Base-by-base conservation (phyloP, 164 flowering plant species). In the Piper longum region DNA sequence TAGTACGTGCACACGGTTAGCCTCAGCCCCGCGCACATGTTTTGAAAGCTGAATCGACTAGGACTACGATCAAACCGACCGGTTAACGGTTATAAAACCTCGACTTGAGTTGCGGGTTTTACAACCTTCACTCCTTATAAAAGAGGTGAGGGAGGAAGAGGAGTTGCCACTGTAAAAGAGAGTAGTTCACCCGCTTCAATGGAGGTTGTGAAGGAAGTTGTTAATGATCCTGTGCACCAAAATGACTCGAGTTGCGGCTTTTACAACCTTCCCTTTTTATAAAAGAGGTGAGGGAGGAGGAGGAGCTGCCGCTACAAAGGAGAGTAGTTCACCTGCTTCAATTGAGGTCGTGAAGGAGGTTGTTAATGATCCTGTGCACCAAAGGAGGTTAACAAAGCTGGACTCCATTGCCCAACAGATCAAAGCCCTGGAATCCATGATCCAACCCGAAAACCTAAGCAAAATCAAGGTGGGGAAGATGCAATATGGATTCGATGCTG, bases 361-460 rank as follows among this genome's bases (percentile, higher is more conserved):
- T 5, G 86, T 86, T 64, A 77, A 78, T 40, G 98, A 89, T 72
- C 85, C 73, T 26, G 45, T 74, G 61, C 87, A 85, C 57, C 67
- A 67, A 19, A 71, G 69, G 9, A 75, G 95, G 63, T 48, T 89
- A 68, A 73, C 80, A 1, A 96, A 87, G 74, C 88, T 92, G 26
- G 96, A 86, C 73, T 79, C 85, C 5, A 89, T 92, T 55, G 89
- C 98, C 16, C 85, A 86, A 72, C 95, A 86, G 76, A 89, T 92
- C 56, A 86, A 82, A 80, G 96, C 96, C 43, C 88, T 92, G 16
- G 96, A 92, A 68, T 79, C 89, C 1, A 74, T 85, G 82, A 81
- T 92, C 76, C 72, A 67, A 40, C 83, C 75, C 8, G 85, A 79
- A 16, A 78, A 69, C 36, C 58, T 64, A 7, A 67, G 39, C 62